These are phyloP conservation scores for carrot (Daucus carota) DNA, from an alignment of 129 eudicot genomes.

Conservation along the genomic window DNA sequence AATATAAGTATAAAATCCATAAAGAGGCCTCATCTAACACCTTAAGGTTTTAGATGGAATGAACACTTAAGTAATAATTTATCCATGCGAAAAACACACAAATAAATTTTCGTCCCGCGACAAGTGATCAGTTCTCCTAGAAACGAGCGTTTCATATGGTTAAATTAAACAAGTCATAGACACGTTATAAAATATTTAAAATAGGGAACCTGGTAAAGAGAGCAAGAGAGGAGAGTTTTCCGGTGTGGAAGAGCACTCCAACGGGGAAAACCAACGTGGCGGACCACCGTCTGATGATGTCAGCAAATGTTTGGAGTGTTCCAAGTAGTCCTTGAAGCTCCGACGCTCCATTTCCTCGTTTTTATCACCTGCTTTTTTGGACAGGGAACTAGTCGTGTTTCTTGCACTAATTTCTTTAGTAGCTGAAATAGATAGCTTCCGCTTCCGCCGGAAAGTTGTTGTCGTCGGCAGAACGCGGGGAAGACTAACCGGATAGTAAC, in stretches of 20 bases:
- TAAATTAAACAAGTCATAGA: no score
- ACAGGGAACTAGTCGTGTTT: background rate
- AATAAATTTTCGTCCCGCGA: no score
- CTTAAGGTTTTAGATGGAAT: no score
- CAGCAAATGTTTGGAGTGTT: constrained; percentile 21
- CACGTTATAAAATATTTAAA: no score
- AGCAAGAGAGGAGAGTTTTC: constrained; percentile 58
- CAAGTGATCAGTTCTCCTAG: no score
- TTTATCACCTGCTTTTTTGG: background rate
- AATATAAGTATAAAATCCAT: no score
- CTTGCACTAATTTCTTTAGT: background rate
- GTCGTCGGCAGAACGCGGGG: background rate
- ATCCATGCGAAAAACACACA: background rate
- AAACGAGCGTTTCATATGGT: no score
- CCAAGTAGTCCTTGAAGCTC: constrained; percentile 32
- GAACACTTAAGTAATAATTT: background rate
- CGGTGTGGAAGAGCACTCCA: constrained; percentile 37
- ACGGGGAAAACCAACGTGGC: constrained; percentile 77
- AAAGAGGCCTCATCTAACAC: no score
- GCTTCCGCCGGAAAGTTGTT: background rate
- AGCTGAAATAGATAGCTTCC: constrained; percentile 4
- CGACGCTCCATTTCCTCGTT: background rate
- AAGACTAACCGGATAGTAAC: background rate
- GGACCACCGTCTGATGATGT: constrained; percentile 45
- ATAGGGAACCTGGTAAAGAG: constrained; percentile 48